Base-by-base conservation (phyloP, 2,329 filamentous ascomycete genomes). In the Aspergillus eucalypticola region DNA sequence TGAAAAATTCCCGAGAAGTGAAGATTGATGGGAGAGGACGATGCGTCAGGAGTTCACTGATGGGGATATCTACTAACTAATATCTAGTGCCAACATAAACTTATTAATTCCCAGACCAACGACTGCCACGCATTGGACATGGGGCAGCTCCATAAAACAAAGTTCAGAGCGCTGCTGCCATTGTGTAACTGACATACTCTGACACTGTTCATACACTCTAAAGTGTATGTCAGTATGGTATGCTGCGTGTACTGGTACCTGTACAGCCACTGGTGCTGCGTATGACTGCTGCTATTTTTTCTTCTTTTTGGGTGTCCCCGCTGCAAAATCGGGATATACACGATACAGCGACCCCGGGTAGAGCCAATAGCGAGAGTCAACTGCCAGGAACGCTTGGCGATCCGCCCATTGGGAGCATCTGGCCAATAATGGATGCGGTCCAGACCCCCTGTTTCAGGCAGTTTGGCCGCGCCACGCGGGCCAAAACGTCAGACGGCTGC, bases 401-500 rank as follows among this genome's bases (percentile, higher is more conserved):
- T 27, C 46, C 46, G 46, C 46, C 17, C 25, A 17, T n/a, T 27
- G 46, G 13, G 46, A 17, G 46, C 53, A 32, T 32, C 53, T 55
- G 53, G 53, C 53, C 53, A 29, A 32, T 46, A 8, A 21, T n/a
- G 23, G 17, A 13, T 5, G 38, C 38, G 52, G 52, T 41, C 21
- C 46, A 50, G 52, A 27, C 23, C 39, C n/a, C 38, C 52, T 42
- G 39, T 41, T 54, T 54, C 38, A 42, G 23, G 23, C 50, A 17
- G 39, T 21, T n/a, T 19, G 29, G 27, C 53, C 53, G 42, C 53
- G 53, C 39, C 38, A 42, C 53, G 53, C 53, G 53, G 53, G 53
- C 53, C 53, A 55, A 54, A 53, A 55, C 53, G 53, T 55, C 53
- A 55, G 23, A 55, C 53, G 53, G 53, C 38, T 46, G 39, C 41